phyloP scores from a whole-genome alignment of 2,329 filamentous ascomycete species.

The Fusarium sp. region DNA sequence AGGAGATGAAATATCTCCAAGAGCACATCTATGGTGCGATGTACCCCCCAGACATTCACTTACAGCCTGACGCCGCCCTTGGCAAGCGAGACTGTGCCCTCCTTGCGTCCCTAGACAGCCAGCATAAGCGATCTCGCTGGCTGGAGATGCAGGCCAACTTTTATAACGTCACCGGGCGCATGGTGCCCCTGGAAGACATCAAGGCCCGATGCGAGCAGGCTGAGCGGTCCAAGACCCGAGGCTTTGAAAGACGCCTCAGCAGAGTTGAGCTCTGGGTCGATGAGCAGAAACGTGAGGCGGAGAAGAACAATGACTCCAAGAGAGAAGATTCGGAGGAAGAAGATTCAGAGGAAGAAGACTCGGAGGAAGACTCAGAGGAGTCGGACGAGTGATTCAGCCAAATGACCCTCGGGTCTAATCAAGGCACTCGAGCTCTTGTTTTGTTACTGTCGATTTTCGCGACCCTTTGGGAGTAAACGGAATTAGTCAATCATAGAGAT shows the following conservation, averaged over 20 bases:
- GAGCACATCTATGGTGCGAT: constrained; percentile 48
- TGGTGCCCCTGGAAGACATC: constrained; percentile 56
- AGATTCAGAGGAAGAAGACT: too few species aligned
- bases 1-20: constrained; percentile 50
- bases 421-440: not conserved
- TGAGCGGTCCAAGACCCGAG: not conserved
- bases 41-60: constrained; percentile 46
- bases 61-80: constrained; percentile 45
- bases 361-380: too few species aligned
- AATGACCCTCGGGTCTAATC: not conserved
- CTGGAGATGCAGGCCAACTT: constrained; percentile 60
- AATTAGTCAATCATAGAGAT: constrained; percentile 6
- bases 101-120: constrained; percentile 53
- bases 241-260: constrained; percentile 5
- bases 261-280: constrained; percentile 43
- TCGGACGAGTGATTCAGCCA: too few species aligned
- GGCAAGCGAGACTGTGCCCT: constrained; percentile 51
- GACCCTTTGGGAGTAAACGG: constrained; percentile 3
- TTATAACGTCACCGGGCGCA: constrained; percentile 57
- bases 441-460: not conserved
- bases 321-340: too few species aligned
- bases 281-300: not conserved
- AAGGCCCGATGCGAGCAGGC: constrained; percentile 50
- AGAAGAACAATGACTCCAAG: not conserved
- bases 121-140: constrained; percentile 52